Evolutionary conservation across 805 yeast genomes (phyloP).

Genomic region (Scheffersomyces lignosus): DNA sequence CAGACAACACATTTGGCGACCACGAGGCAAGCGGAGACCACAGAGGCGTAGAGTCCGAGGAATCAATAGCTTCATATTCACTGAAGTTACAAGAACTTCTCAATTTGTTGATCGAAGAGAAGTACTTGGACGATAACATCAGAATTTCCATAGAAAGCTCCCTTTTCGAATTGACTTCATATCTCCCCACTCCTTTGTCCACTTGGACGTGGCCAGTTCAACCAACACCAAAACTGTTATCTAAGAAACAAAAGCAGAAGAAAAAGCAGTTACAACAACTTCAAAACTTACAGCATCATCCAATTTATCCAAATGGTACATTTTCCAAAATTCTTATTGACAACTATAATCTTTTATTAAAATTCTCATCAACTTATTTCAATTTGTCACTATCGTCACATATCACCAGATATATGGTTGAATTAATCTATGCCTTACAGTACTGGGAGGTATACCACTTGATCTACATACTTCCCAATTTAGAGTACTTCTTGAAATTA

Average conservation of each 20-base stretch:
- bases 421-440: constrained; percentile 36
- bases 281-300: constrained; percentile 1
- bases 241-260: constrained; percentile 4
- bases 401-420: constrained; percentile 40
- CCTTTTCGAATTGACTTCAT: constrained; percentile 25
- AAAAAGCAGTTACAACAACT: constrained; percentile 2
- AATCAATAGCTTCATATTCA: constrained; percentile 33
- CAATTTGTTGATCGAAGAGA: constrained; percentile 26
- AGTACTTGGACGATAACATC: constrained; percentile 26
- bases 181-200: constrained; percentile 21
- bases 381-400: constrained; percentile 39
- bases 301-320: constrained; percentile 34
- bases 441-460: constrained; percentile 48
- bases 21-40: constrained; percentile 1
- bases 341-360: constrained; percentile 30
- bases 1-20: background rate
- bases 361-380: constrained; percentile 34
- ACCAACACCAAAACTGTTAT: constrained; percentile 1
- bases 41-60: constrained; percentile 6
- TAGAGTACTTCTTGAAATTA: constrained; percentile 34
- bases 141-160: constrained; percentile 28
- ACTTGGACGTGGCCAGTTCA: constrained; percentile 9
- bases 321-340: constrained; percentile 40
- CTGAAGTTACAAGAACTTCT: constrained; percentile 29
- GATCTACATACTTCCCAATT: constrained; percentile 28